These are phyloP conservation scores for Ogataea trehalophila DNA, from an alignment of 805 yeast species.

Conservation along the genomic window DNA sequence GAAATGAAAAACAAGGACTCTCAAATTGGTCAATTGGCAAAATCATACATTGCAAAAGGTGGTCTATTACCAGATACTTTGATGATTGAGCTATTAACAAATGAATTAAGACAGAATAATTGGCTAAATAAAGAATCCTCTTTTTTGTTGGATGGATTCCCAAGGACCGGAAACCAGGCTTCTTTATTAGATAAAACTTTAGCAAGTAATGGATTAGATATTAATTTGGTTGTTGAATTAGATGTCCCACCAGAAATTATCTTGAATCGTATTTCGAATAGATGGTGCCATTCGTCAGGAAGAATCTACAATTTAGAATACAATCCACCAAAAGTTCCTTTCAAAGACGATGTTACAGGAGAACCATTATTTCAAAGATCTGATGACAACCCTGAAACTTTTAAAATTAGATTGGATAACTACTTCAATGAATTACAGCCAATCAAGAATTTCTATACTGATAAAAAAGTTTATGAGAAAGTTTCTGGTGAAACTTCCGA, in stretches of 20 bases:
- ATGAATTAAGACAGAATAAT: slow-evolving; percentile 38
- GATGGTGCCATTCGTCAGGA: slow-evolving; percentile 90
- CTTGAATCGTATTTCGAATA: slow-evolving; percentile 70
- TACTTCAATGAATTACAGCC: slow-evolving; percentile 61
- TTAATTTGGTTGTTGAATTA: slow-evolving; percentile 80
- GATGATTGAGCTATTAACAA: slow-evolving; percentile 55
- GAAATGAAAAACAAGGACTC: slow-evolving; percentile 52
- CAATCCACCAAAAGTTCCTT: slow-evolving; percentile 83
- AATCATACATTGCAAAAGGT: slow-evolving; percentile 55
- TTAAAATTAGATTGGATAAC: slow-evolving; percentile 58
- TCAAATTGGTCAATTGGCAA: slow-evolving; percentile 51
- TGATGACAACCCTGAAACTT: slow-evolving; percentile 77
- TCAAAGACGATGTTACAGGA: slow-evolving; percentile 84
- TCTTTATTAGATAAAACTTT: slow-evolving; percentile 45
- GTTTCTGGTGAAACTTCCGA: slow-evolving; percentile 81
- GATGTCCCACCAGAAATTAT: slow-evolving; percentile 85
- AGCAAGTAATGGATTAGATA: slow-evolving; percentile 30
- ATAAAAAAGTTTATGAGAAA: slow-evolving; percentile 43
- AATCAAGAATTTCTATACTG: slow-evolving; percentile 54
- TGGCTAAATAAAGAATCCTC: slow-evolving; percentile 43
- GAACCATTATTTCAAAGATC: slow-evolving; percentile 75
- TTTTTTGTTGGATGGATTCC: slow-evolving; percentile 91
- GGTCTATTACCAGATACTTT: slow-evolving; percentile 66
- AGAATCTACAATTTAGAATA: slow-evolving; percentile 81
- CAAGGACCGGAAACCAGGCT: slow-evolving; percentile 78